Evolutionary conservation across 352 stramenopile genomes (phyloP), one percentile per base, ranked within the genome.

Genomic region (Saprolegnia parasitica): DNA sequence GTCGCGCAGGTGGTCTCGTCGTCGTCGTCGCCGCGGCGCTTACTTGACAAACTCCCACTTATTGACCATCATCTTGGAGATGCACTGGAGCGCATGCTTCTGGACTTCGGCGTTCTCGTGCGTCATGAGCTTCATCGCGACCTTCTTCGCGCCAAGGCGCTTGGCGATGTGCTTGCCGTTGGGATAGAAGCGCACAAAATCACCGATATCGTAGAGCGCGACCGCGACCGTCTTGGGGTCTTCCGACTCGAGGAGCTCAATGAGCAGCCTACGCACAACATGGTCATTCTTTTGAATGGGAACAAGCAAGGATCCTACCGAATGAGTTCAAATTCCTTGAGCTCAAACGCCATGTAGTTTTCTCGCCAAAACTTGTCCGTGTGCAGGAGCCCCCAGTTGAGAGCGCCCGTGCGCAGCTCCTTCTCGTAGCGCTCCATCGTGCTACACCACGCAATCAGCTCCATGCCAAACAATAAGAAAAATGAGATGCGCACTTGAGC

Each of bases 351-450:
- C 76, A 96, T 96, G 42, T 96, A 96, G 81, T 99, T 98, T 76
- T 99, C 96, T 71, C 97, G 96, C 94, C 97, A 99, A 76, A 99
- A 99, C 65, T 98, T 98, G 76, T 99, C 96, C 45, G 95, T 98
- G 80, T 99, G 97, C 20, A 97, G 83, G 35, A 97, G 83, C 32
- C 96, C 96, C 96, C 96, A 99, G 78, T 97, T 89, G 6, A 99
- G 74, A 50, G 91, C 83, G 13, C 96, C 96, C 32, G 92, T 97
- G 67, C 95, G 88, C 10, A 99, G 79, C 76, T 99, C 95, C 74
- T 97, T 97, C 72, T 96, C 91, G 75, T 98, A 99, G 11, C 96
- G 89, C 75, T 98, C 96, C 90, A 97, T 98, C 37, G 95, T 97
- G 67, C 87, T 98, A 75, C 50, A 67, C 39, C 6, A 49, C 35